These are phyloP conservation scores for Lecanicillium sp. DNA, from an alignment of 2,329 filamentous ascomycete genomes.

Conservation along the genomic window DNA sequence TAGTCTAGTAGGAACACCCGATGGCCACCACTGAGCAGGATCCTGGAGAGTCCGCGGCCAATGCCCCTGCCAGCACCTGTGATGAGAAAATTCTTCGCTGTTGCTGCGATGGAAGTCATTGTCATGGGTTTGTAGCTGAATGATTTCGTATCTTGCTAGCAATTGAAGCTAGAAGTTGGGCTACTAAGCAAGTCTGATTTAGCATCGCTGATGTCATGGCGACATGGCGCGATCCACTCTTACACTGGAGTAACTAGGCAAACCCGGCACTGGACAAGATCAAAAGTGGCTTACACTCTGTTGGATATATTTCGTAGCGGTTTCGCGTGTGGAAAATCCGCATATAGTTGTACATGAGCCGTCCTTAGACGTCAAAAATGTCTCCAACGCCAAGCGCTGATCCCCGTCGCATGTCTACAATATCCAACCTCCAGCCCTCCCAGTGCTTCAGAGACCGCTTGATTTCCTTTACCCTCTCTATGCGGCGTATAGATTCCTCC, in stretches of 20 bases:
- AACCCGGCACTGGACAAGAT: too few relatives aligned
- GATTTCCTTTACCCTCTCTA: conserved; percentile 57
- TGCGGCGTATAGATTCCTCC: conserved; percentile 49
- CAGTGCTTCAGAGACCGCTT: conserved; percentile 58
- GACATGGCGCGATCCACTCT: too few relatives aligned
- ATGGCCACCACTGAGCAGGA: conserved; percentile 28
- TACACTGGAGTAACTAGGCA: too few relatives aligned
- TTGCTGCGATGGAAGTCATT: neutral
- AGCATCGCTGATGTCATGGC: too few relatives aligned
- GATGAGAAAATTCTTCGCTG: conserved; percentile 14
- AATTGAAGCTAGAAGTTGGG: too few relatives aligned
- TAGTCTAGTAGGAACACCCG: conserved; percentile 31
- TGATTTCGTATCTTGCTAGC: neutral
- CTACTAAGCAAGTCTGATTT: too few relatives aligned
- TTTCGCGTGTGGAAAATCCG: too few relatives aligned
- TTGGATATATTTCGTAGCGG: too few relatives aligned
- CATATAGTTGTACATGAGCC: too few relatives aligned
- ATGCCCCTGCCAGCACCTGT: conserved; percentile 16
- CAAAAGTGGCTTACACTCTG: too few relatives aligned
- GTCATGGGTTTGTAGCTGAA: neutral
- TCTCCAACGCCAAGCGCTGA: conserved; percentile 54
- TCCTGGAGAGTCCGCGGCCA: conserved; percentile 15
- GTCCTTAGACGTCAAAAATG: conserved; percentile 52
- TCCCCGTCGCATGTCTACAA: conserved; percentile 51
- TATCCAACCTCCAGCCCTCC: conserved; percentile 59